Evolutionary conservation across 1,284 basidiomycete species (phyloP).

Genomic region (Naganishia liquefaciens): DNA sequence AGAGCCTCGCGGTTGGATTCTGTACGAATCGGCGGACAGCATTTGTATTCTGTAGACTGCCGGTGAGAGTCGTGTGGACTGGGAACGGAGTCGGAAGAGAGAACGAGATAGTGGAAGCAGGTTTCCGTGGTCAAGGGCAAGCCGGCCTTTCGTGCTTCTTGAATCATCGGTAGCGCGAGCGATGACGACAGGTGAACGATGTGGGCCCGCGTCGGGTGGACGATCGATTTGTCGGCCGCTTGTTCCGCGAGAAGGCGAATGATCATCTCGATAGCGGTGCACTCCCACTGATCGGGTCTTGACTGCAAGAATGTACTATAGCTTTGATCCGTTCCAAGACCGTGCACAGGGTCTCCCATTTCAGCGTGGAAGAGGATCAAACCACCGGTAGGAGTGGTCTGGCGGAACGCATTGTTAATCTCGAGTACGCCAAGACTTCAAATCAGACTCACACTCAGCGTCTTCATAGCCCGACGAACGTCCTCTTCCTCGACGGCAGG

Average conservation of each 20-base stretch:
- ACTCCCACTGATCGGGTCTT: slow-evolving; percentile 74
- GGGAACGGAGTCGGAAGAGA: slow-evolving; percentile 57
- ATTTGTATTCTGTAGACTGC: slow-evolving; percentile 62
- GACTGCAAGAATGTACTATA: slow-evolving; percentile 83
- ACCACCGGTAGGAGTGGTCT: slow-evolving; percentile 62
- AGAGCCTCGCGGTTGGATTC: slow-evolving; percentile 68
- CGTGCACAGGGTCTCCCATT: slow-evolving; percentile 58
- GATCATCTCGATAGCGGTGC: slow-evolving; percentile 73
- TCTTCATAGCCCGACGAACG: slow-evolving; percentile 67
- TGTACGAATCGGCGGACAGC: slow-evolving; percentile 88
- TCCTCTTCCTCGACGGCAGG: slow-evolving; percentile 76
- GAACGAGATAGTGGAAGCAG: slow-evolving; percentile 86
- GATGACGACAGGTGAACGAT: slow-evolving; percentile 90
- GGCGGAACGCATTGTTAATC: not conserved
- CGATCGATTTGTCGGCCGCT: slow-evolving; percentile 11
- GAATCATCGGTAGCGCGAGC: slow-evolving; percentile 71
- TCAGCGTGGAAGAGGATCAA: slow-evolving; percentile 90
- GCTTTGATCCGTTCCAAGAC: slow-evolving; percentile 49
- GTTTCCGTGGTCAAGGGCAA: slow-evolving; percentile 77
- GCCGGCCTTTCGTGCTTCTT: slow-evolving; percentile 65
- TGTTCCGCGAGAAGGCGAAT: slow-evolving; percentile 45
- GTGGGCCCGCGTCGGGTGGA: slow-evolving; percentile 56
- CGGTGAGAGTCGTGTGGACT: slow-evolving; percentile 48
- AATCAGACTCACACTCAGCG: slow-evolving; percentile 63
- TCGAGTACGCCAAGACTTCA: not conserved